These are phyloP conservation scores for Saccharomyces hybrid DNA, from an alignment of 1,139 yeast genomes.

Conservation along the genomic window DNA sequence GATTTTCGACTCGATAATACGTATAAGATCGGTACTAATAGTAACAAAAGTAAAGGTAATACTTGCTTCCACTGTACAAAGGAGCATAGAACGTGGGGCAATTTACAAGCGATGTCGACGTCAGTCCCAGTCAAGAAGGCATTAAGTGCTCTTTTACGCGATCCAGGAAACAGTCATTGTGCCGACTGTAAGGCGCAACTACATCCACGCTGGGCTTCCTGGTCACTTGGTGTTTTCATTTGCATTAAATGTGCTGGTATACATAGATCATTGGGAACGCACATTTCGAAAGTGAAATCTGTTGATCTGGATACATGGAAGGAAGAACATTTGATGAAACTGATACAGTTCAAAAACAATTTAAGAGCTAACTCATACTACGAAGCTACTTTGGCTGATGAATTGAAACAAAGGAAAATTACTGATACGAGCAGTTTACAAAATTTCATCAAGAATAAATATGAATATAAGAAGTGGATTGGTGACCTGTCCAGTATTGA, in stretches of 20 bases:
- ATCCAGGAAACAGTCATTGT: conserved; percentile 68
- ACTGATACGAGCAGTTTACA: conserved; percentile 75
- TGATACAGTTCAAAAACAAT: conserved; percentile 82
- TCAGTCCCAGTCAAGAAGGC: conserved; percentile 38
- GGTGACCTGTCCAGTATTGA: conserved; percentile 8
- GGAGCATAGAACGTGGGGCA: not conserved
- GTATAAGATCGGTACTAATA: not conserved
- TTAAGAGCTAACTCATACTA: conserved; percentile 63
- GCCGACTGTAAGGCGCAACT: conserved; percentile 86
- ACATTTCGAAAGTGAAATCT: conserved; percentile 76
- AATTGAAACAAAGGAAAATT: not conserved
- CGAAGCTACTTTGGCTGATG: conserved; percentile 58
- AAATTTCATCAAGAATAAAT: conserved; percentile 84
- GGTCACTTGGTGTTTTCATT: conserved; percentile 88
- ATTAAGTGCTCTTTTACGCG: conserved; percentile 64
- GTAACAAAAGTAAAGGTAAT: not conserved
- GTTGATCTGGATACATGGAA: conserved; percentile 97
- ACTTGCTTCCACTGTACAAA: not conserved
- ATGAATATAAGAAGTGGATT: conserved; percentile 85
- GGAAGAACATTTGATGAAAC: conserved; percentile 76
- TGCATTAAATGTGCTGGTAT: conserved; percentile 94
- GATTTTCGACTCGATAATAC: not conserved
- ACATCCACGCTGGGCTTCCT: conserved; percentile 97
- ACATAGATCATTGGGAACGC: conserved; percentile 93
- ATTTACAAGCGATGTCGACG: conserved; percentile 12